A percentile compares a stretch with the other conserved stretches of the same genome.
phyloP scores from a whole-genome alignment of 1,284 basidiomycete species.

The Pascua sp. region DNA sequence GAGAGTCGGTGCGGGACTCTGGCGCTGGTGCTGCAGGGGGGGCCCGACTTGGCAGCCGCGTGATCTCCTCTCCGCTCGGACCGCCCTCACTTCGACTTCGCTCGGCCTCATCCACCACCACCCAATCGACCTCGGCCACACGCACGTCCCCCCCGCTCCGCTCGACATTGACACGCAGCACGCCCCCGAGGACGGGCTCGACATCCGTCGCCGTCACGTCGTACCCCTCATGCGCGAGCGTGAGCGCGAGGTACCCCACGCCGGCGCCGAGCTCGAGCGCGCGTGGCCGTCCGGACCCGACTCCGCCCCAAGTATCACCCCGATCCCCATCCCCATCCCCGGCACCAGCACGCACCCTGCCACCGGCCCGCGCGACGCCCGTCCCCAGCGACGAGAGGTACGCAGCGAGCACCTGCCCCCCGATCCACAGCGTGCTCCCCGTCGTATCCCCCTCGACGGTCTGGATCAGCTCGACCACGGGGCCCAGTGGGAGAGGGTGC shows the following conservation, averaged over 20 bases:
- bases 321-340: no score
- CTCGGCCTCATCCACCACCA: conserved; percentile 1
- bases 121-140: conserved; percentile 62
- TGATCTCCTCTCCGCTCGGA: background rate
- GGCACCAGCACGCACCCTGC: no score
- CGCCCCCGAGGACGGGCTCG: conserved; percentile 61
- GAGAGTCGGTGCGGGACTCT: no score
- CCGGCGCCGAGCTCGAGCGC: conserved; percentile 79
- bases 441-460: conserved; percentile 57
- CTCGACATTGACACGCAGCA: conserved; percentile 65
- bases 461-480: conserved; percentile 27
- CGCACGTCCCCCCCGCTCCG: conserved; percentile 50
- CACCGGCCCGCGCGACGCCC: background rate
- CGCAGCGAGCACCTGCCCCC: conserved; percentile 67
- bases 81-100: no score
- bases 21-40: background rate
- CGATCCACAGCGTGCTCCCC: conserved; percentile 85
- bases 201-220: conserved; percentile 77
- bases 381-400: conserved; percentile 55
- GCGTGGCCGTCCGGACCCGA: conserved; percentile 18
- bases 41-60: no score
- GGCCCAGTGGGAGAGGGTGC: conserved; percentile 54
- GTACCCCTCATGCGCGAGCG: conserved; percentile 67
- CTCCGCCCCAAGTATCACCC: background rate
- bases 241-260: conserved; percentile 71